Percentiles rank a stretch among this genome's conserved stretches.
phyloP scores from a whole-genome alignment of 2,329 filamentous ascomycete species.

The Apiospora saccharicola region DNA sequence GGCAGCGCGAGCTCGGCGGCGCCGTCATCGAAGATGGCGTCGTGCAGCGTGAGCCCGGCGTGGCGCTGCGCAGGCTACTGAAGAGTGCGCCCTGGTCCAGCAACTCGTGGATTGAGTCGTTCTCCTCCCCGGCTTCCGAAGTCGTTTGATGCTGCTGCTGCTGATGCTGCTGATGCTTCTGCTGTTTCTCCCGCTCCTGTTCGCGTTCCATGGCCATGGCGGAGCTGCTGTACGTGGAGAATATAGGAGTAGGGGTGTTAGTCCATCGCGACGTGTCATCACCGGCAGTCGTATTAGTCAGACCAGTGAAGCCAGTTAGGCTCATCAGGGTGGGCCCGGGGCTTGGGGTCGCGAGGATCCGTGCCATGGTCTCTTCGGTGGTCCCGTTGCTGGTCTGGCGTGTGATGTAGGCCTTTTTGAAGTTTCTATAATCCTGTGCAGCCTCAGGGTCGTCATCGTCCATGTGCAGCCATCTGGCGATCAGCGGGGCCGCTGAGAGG shows the following conservation, averaged over 20 bases:
- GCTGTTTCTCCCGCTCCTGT: background rate
- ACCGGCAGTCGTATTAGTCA: background rate
- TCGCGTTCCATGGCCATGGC: background rate
- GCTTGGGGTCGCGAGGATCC: background rate
- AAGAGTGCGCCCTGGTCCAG: background rate
- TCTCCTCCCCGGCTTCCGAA: background rate
- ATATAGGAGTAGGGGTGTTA: background rate
- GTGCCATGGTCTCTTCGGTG: background rate
- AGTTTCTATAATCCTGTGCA: background rate
- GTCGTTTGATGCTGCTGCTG: background rate
- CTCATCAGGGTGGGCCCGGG: constrained; percentile 3
- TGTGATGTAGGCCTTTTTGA: constrained; percentile 11
- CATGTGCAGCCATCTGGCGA: constrained; percentile 25
- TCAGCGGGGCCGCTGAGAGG: constrained; percentile 36
- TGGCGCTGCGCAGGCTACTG: background rate
- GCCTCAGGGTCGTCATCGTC: background rate
- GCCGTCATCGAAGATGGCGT: background rate
- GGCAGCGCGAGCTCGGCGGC: background rate
- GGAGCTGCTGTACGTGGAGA: background rate
- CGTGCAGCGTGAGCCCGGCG: background rate
- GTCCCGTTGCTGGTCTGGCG: constrained; percentile 1
- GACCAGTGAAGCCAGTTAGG: background rate
- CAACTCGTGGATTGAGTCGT: constrained; percentile 10
- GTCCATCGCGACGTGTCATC: background rate
- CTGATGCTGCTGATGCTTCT: background rate